Evolutionary conservation across 805 yeast species (phyloP).

Genomic region (Yarrowia divulgata): DNA sequence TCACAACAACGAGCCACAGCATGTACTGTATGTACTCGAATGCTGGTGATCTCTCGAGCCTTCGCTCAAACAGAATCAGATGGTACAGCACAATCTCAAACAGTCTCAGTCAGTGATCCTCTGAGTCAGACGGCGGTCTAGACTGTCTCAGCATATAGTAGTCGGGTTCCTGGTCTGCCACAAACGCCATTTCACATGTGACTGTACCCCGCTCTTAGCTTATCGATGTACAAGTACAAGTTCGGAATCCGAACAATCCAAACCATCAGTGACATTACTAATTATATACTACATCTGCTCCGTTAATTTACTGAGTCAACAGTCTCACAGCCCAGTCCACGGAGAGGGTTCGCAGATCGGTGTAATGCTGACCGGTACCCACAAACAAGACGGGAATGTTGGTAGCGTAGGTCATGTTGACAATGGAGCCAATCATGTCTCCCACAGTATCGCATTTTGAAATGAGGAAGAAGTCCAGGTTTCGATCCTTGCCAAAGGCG

Average conservation of each 20-base stretch:
- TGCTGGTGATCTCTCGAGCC: too few relatives aligned
- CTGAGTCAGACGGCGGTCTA: neutral
- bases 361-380: slow-evolving; percentile 96
- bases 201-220: neutral
- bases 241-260: neutral
- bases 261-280: neutral
- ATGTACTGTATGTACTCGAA: too few relatives aligned
- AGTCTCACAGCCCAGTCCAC: slow-evolving; percentile 92
- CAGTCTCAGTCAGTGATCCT: neutral
- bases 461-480: slow-evolving; percentile 86
- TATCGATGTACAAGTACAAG: neutral
- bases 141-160: neutral
- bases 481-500: slow-evolving; percentile 86
- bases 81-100: neutral
- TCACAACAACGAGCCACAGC: too few relatives aligned
- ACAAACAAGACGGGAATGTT: slow-evolving; percentile 94
- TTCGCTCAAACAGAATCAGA: too few relatives aligned
- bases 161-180: neutral
- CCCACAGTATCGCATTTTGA: slow-evolving; percentile 98
- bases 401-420: slow-evolving; percentile 95
- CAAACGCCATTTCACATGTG: slow-evolving; percentile 3
- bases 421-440: slow-evolving; percentile 94
- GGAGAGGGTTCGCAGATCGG: slow-evolving; percentile 87
- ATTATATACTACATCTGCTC: neutral
- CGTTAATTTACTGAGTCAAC: slow-evolving; percentile 62